These are phyloP conservation scores for Boletus rubroflammeus DNA, from an alignment of 768 basidiomycete genomes.

Conservation along the genomic window DNA sequence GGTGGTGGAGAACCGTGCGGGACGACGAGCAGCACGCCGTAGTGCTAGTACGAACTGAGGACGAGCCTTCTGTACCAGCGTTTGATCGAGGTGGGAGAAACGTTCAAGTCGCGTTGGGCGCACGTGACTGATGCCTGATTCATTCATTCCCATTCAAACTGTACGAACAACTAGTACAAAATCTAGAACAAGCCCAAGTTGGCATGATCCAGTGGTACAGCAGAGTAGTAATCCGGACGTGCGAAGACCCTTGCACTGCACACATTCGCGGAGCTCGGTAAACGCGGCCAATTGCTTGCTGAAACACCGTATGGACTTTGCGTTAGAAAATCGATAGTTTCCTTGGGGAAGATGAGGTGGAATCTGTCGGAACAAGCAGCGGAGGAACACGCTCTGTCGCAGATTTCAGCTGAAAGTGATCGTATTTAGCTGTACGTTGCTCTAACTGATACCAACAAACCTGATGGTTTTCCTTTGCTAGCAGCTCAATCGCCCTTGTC, in stretches of 20 bases:
- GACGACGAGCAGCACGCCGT: neutral
- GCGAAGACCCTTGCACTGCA: neutral
- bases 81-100: conserved; percentile 21
- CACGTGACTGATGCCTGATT: conserved; percentile 27
- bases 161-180: neutral
- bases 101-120: conserved; percentile 27
- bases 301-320: neutral
- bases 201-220: neutral
- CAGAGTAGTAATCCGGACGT: neutral
- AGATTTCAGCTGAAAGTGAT: conserved; percentile 13
- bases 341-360: conserved; percentile 9
- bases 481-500: conserved; percentile 38
- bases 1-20: neutral
- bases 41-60: neutral
- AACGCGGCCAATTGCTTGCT: neutral
- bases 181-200: neutral
- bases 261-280: neutral
- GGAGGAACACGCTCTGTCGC: conserved; percentile 9
- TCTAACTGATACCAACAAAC: conserved; percentile 24
- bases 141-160: neutral
- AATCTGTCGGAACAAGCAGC: conserved; percentile 14
- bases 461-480: conserved; percentile 48
- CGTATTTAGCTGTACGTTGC: conserved; percentile 5
- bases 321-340: conserved; percentile 14
- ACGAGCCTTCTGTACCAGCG: neutral